Base-by-base conservation (phyloP, 257 asterid species). In the Scutellaria barbata region DNA sequence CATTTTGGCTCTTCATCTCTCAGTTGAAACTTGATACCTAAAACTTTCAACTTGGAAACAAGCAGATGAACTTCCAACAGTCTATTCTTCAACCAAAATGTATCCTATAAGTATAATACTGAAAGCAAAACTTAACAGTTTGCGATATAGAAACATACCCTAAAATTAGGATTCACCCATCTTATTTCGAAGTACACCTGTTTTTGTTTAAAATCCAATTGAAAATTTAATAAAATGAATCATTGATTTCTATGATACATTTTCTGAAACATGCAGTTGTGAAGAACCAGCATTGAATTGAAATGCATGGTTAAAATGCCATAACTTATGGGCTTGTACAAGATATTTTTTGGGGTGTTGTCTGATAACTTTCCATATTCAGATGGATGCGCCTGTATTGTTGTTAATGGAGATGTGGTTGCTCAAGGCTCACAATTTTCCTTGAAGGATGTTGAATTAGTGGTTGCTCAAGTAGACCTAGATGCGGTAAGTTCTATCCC, bases 401-500 rank as follows among this genome's bases (percentile, higher is more conserved):
- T 89, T 67, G 95, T 94, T 70, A 94, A 94, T 53, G 99, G 96
- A 76, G 96, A 94, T 78, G 85, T 91, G 81, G 92, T 94, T 74
- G 98, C 95, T 42, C 99, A 89, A 80, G 96, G 96, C 54, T 88
- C 99, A 63, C 98, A 91, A 50, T 94, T 94, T 79, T 94, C 99
- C 33, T 72, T 89, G 77, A 91, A 87, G 84, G 99, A 91, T 83
- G 96, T 94, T 37, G 99, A 94, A 74, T 42, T 94, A 90, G 90
- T 88, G 68, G 84, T 91, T 84, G 96, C 99, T 73, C 95, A 94
- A 84, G 82, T 94, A 63, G 98, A 94, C 80, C 87, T 94, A 71
- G 98, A 94, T 82, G 97, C 96, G 85, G 99, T 92, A 89, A 76
- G 91, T 57, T 65, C 63, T 77, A 41, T 59, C 58, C 64, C 30